Conservation (phyloP, 2,329 filamentous ascomycete species). For the Sporothrix brasiliensis region DNA sequence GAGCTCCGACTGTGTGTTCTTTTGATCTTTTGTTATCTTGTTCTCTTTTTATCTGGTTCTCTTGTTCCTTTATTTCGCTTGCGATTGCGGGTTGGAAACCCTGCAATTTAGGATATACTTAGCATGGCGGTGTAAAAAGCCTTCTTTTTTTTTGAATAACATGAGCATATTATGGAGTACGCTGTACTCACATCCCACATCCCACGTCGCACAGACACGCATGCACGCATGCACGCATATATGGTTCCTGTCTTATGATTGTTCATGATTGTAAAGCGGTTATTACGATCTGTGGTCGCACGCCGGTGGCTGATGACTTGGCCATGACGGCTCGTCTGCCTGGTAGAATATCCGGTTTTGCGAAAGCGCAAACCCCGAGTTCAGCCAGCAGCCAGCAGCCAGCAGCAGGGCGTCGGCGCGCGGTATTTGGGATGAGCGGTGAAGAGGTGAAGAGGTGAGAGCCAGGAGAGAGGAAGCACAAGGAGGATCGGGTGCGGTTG, state of each 20-base stretch:
- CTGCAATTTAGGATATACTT: background rate
- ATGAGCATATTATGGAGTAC: slow-evolving; percentile 20
- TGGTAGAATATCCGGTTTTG: background rate
- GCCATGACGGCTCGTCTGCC: background rate
- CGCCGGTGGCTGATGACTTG: slow-evolving; percentile 1
- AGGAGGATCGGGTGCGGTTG: slow-evolving; percentile 5
- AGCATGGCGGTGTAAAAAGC: background rate
- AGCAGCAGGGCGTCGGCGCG: slow-evolving; percentile 5
- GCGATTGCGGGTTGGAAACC: background rate
- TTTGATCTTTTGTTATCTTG: background rate
- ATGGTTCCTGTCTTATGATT: background rate
- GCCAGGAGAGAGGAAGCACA: background rate
- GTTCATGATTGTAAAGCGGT: background rate
- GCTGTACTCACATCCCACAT: background rate
- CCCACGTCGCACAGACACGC: too few species aligned
- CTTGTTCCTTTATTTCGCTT: too few species aligned
- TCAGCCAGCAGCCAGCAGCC: slow-evolving; percentile 7
- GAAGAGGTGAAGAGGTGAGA: background rate
- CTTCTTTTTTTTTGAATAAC: slow-evolving; percentile 7
- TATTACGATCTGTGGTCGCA: background rate
- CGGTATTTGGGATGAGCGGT: slow-evolving; percentile 24
- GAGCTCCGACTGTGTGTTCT: background rate
- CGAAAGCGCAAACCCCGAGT: background rate
- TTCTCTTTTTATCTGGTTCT: background rate
- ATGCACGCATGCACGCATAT: background rate